Evolutionary conservation across 495 filamentous ascomycete species (phyloP).

Genomic region (Aspergillus sclerotiicarbonarius): DNA sequence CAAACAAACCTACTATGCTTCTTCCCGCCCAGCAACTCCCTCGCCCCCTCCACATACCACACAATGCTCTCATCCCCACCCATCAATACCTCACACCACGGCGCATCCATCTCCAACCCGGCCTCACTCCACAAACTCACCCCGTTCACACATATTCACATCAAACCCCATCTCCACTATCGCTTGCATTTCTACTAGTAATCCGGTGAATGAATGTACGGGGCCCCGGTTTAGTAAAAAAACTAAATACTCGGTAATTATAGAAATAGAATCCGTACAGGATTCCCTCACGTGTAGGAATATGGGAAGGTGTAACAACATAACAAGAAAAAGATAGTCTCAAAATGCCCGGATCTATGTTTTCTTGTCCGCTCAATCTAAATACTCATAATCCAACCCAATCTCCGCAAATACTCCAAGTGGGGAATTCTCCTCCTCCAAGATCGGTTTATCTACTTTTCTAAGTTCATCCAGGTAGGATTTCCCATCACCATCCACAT

Average conservation of each 20-base stretch:
- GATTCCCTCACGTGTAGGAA: conserved; percentile 33
- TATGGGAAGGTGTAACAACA: conserved; percentile 25
- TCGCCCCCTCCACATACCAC: conserved; percentile 17
- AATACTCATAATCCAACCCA: conserved; percentile 31
- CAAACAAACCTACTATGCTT: conserved; percentile 29
- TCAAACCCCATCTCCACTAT: conserved; percentile 28
- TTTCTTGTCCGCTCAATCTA: conserved; percentile 27
- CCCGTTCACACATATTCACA: conserved; percentile 33
- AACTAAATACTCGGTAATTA: conserved; percentile 24
- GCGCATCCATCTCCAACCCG: conserved; percentile 33
- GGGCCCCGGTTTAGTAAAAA: conserved; percentile 23
- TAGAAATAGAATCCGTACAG: conserved; percentile 26
- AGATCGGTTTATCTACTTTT: conserved; percentile 13
- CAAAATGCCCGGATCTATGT: conserved; percentile 30
- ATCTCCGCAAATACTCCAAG: conserved; percentile 34
- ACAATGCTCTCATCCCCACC: conserved; percentile 25
- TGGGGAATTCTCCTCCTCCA: conserved; percentile 14
- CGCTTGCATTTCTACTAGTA: too few relatives aligned
- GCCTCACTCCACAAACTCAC: conserved; percentile 29
- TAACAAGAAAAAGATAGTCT: too few relatives aligned
- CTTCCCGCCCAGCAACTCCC: conserved; percentile 19
- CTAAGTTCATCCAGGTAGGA: conserved; percentile 14
- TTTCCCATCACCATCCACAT: background rate
- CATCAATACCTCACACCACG: conserved; percentile 31
- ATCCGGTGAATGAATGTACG: conserved; percentile 34